These are phyloP conservation scores for Alternaria brassicae DNA, from an alignment of 2,329 filamentous ascomycete genomes.

Conservation along the genomic window DNA sequence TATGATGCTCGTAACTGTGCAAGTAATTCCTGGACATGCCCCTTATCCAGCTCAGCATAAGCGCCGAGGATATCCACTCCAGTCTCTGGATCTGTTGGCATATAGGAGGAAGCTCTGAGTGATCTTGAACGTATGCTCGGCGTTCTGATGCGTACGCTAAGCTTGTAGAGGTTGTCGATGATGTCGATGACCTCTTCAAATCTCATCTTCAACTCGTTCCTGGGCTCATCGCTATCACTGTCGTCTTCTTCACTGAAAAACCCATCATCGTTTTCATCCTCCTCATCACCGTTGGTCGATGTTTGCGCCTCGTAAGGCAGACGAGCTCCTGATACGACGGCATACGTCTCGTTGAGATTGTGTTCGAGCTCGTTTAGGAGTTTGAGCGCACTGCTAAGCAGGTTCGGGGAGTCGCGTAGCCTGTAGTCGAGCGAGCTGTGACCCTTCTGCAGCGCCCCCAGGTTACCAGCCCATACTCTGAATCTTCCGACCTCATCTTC, in stretches of 20 bases:
- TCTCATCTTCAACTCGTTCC: conserved; percentile 45
- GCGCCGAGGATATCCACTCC: conserved; percentile 43
- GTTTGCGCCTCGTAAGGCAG: conserved; percentile 45
- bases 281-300: conserved; percentile 19
- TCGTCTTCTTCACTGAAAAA: conserved; percentile 37
- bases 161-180: conserved; percentile 48
- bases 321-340: conserved; percentile 38
- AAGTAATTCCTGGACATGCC: conserved; percentile 43
- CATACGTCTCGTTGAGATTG: conserved; percentile 38
- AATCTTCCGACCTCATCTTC: conserved; percentile 49
- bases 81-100: conserved; percentile 46
- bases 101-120: conserved; percentile 45
- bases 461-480: conserved; percentile 47
- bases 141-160: conserved; percentile 47
- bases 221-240: conserved; percentile 28
- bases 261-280: conserved; percentile 35
- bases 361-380: conserved; percentile 42
- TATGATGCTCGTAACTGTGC: conserved; percentile 28
- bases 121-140: conserved; percentile 46
- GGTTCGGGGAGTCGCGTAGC: conserved; percentile 45
- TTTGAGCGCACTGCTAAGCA: conserved; percentile 44
- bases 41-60: conserved; percentile 42
- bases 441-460: conserved; percentile 48
- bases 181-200: conserved; percentile 48
- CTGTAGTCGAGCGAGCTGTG: conserved; percentile 49